Evolutionary conservation across 257 asterid genomes (phyloP).

Genomic region (Fraxinus cuspidata): DNA sequence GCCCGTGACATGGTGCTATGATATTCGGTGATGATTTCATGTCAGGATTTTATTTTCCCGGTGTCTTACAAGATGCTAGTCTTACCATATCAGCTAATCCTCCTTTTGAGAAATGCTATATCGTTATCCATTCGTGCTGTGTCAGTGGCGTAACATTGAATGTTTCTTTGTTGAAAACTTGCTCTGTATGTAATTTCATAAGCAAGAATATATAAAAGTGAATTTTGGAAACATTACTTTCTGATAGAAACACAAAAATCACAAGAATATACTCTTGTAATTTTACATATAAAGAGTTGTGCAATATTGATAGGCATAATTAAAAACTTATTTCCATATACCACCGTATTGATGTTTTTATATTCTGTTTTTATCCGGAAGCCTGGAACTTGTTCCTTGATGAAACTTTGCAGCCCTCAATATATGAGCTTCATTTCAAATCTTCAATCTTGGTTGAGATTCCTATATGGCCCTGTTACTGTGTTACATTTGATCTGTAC

Average conservation of each 20-base stretch:
- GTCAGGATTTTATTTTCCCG: conserved; percentile 58
- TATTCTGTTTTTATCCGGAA: background rate
- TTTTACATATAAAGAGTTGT: background rate
- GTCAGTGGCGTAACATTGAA: background rate
- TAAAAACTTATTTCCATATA: background rate
- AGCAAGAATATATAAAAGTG: background rate
- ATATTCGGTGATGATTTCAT: conserved; percentile 75
- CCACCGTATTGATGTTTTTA: background rate
- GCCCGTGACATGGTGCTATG: too few relatives aligned
- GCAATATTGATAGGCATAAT: background rate
- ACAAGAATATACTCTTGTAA: background rate
- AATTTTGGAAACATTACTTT: background rate
- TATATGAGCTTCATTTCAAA: conserved; percentile 2
- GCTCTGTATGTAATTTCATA: background rate
- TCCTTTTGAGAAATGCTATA: conserved; percentile 35
- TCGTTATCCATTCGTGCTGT: background rate
- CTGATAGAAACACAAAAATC: conserved; percentile 1
- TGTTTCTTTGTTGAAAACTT: background rate
- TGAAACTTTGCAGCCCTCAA: background rate
- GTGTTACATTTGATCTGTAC: conserved; percentile 10
- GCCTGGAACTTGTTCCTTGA: background rate
- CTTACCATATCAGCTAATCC: conserved; percentile 49
- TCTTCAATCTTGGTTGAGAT: conserved; percentile 12
- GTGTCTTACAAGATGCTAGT: conserved; percentile 42
- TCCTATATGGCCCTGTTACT: conserved; percentile 9